These are phyloP conservation scores for Bipolaris bicolor DNA, from an alignment of 2,329 filamentous ascomycete species.

Conservation along the genomic window DNA sequence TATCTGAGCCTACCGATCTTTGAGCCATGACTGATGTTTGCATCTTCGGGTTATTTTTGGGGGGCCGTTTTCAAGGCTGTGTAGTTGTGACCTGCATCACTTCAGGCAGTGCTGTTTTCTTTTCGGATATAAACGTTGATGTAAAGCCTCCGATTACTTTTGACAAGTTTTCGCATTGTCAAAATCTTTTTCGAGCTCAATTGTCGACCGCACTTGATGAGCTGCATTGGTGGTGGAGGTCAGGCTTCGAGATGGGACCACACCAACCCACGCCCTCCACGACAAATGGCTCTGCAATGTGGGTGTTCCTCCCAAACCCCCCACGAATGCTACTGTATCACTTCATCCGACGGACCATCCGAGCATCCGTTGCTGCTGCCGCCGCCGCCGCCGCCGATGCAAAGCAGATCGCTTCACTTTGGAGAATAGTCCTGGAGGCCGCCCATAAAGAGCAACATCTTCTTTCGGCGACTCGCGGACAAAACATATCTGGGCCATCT, in stretches of 20 bases:
- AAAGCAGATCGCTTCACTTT: neutral
- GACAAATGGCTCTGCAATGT: neutral
- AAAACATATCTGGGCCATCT: neutral
- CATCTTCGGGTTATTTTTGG: neutral
- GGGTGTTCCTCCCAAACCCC: slow-evolving; percentile 1
- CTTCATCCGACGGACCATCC: neutral
- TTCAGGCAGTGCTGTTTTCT: neutral
- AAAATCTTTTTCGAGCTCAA: neutral
- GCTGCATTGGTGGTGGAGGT: neutral
- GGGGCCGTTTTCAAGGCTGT: neutral
- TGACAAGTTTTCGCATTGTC: neutral
- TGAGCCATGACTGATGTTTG: too few relatives aligned
- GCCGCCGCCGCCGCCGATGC: slow-evolving; percentile 7
- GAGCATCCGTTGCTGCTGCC: neutral
- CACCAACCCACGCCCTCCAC: neutral
- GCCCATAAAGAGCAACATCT: neutral
- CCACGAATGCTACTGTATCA: neutral
- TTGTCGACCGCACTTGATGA: neutral
- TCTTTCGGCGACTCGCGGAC: neutral
- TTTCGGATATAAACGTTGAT: neutral
- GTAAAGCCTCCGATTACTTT: neutral
- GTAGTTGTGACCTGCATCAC: neutral
- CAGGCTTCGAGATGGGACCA: neutral
- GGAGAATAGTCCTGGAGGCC: neutral
- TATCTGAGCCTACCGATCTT: neutral